Evolutionary conservation across 148 eudicot genomes (phyloP).

Genomic region (Diospyros kaki): DNA sequence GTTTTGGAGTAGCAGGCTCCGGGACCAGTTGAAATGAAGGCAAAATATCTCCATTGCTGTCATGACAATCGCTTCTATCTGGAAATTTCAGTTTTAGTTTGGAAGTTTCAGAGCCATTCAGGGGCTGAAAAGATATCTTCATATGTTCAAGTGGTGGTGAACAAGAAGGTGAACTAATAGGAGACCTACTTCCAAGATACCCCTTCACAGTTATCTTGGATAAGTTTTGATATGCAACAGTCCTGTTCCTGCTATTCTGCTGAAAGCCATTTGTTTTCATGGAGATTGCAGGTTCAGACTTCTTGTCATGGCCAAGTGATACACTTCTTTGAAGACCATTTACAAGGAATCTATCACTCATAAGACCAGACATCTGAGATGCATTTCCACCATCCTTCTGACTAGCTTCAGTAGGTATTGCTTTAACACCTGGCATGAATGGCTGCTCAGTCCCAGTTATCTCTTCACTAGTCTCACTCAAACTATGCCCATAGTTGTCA

Average conservation of each 20-base stretch:
- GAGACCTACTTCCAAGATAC: slow-evolving; percentile 28
- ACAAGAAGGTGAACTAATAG: slow-evolving; percentile 59
- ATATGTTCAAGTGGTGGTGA: slow-evolving; percentile 94
- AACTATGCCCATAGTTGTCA: slow-evolving; percentile 15
- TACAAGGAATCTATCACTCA: slow-evolving; percentile 37
- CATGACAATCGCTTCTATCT: slow-evolving; percentile 48
- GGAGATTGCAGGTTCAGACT: slow-evolving; percentile 21
- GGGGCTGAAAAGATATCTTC: slow-evolving; percentile 87
- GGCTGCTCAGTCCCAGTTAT: slow-evolving; percentile 23
- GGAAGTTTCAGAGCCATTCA: slow-evolving; percentile 50
- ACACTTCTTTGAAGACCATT: slow-evolving; percentile 53
- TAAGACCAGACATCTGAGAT: slow-evolving; percentile 43
- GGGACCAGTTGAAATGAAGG: slow-evolving; percentile 96
- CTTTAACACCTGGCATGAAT: slow-evolving; percentile 18
- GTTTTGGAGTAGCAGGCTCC: slow-evolving; percentile 40
- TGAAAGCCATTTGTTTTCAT: slow-evolving; percentile 21
- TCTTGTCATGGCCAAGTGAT: slow-evolving; percentile 39
- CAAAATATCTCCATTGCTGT: slow-evolving; percentile 46
- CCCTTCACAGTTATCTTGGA: slow-evolving; percentile 31
- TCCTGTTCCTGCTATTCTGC: slow-evolving; percentile 19
- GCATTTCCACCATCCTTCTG: slow-evolving; percentile 34
- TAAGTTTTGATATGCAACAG: slow-evolving; percentile 16
- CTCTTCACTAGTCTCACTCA: slow-evolving; percentile 15
- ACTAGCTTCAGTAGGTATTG: slow-evolving; percentile 23
- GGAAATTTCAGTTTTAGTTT: slow-evolving; percentile 75